A percentile compares a stretch with the other conserved stretches of the same genome.
These are phyloP conservation scores for Serendipita sp. DNA, from an alignment of 768 basidiomycete species.

Conservation along the genomic window DNA sequence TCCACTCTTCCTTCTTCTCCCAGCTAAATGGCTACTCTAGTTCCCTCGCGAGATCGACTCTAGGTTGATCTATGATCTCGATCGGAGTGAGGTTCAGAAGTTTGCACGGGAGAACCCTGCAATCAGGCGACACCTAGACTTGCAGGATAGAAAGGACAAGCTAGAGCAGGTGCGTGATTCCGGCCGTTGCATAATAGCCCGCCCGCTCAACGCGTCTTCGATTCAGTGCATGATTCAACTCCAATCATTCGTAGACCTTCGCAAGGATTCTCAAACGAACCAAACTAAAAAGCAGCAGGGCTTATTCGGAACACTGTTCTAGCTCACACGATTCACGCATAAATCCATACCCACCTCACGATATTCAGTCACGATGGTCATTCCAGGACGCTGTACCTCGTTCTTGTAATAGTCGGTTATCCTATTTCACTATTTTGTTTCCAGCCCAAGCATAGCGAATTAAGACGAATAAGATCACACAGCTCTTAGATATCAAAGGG, in stretches of 20 bases:
- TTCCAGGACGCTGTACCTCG: not conserved
- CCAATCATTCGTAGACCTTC: slow-evolving; percentile 77
- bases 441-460: too few relatives aligned
- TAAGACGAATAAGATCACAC: not conserved
- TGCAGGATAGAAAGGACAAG: slow-evolving; percentile 96
- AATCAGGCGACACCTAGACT: slow-evolving; percentile 74
- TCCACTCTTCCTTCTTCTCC: not conserved
- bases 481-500: too few relatives aligned
- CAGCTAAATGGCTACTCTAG: slow-evolving; percentile 26
- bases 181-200: not conserved
- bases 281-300: slow-evolving; percentile 55
- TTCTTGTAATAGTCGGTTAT: slow-evolving; percentile 5
- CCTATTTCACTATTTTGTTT: not conserved
- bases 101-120: slow-evolving; percentile 93
- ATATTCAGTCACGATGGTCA: slow-evolving; percentile 11
- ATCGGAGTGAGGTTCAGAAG: slow-evolving; percentile 71
- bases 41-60: slow-evolving; percentile 98
- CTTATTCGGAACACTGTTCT: slow-evolving; percentile 65
- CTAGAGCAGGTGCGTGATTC: slow-evolving; percentile 61
- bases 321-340: slow-evolving; percentile 11
- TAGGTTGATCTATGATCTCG: slow-evolving; percentile 80
- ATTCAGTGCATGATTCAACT: slow-evolving; percentile 85
- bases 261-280: slow-evolving; percentile 62
- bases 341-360: not conserved
- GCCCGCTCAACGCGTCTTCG: not conserved